Evolutionary conservation across 257 asterid genomes (phyloP).

Genomic region (Rauvolfia tetraphylla): DNA sequence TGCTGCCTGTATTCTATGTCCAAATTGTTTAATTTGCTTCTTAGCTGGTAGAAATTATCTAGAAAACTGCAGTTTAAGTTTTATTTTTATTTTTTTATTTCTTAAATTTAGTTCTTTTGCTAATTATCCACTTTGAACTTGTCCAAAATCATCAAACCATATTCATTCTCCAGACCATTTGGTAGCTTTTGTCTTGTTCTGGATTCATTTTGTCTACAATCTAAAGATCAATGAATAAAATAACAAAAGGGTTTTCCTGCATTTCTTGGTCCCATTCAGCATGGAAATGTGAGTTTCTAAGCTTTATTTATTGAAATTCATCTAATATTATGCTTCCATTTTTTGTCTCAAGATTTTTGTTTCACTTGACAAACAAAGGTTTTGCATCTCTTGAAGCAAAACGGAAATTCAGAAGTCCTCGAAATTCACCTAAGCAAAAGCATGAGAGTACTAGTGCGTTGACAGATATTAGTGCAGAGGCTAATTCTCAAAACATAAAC

Average conservation of each 20-base stretch:
- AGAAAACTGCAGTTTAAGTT: not conserved
- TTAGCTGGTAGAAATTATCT: too few relatives aligned
- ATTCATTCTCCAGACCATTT: not conserved
- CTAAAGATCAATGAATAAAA: not conserved
- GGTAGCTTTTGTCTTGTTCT: not conserved
- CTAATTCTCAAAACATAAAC: constrained; percentile 18
- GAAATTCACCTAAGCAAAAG: constrained; percentile 40
- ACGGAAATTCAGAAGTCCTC: constrained; percentile 68
- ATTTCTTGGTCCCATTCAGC: not conserved
- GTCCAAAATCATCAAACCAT: not conserved
- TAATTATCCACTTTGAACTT: not conserved
- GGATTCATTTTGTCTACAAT: not conserved
- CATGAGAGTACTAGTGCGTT: constrained; percentile 29
- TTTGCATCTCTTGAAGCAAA: constrained; percentile 90
- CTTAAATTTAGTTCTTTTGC: not conserved
- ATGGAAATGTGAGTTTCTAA: not conserved
- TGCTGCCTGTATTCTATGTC: too few relatives aligned
- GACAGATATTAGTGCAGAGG: constrained; percentile 25
- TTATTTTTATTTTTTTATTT: too few relatives aligned
- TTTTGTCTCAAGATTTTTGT: not conserved
- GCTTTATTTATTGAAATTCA: not conserved
- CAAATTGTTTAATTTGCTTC: too few relatives aligned
- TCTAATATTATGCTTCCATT: not conserved
- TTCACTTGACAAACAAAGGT: constrained; percentile 66
- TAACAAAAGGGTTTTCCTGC: not conserved